Evolutionary conservation across 1,139 yeast genomes (phyloP), one percentile per base, ranked within the genome.

Genomic region (Yamadazyma jaroonii): DNA sequence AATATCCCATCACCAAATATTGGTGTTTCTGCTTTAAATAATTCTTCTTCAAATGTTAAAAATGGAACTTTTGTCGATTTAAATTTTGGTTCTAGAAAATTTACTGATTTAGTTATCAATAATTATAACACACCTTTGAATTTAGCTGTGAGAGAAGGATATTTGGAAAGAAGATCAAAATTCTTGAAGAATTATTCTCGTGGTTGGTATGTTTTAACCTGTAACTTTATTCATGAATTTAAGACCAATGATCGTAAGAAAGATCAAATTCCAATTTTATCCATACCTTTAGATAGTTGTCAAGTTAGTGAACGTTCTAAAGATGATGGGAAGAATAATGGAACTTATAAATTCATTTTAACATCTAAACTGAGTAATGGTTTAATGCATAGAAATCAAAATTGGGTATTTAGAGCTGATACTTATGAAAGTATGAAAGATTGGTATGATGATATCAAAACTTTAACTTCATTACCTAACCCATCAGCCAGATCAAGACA

Each of bases 161-260:
- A 72, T 48, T 69, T 92, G 48, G 98, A 92, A 59, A 77, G 97
- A 57, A 77, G 96, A 51, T 86, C 97, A 2, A 92, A 90, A 65
- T 89, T 81, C 57, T 72, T 92, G 47, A 90, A 89, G 65, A 84
- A 92, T 22, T 94, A 89, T 61, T 80, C 95, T 4, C 77, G 81
- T 48, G 95, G 95, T 4, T 92, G 87, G 81, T 94, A 89, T 57
- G 96, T 92, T 23, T 69, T 92, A 48, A 89, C 98, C 2, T 85
- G 97, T 40, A 80, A 82, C 41, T 90, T 79, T 53, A 67, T 92
- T 41, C 97, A 92, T 57, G 98, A 92, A 62, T 87, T 92, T 62
- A 90, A 89, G 64, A 70, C 90, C 1, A 62, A 79, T 6, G 96
- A 90, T 59, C 74, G 96, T 39, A 84, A 82, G 50, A 84, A 77